Evolutionary conservation across 192 early-diverging fungal species (phyloP).

Genomic region (Pilobolus umbonatus): DNA sequence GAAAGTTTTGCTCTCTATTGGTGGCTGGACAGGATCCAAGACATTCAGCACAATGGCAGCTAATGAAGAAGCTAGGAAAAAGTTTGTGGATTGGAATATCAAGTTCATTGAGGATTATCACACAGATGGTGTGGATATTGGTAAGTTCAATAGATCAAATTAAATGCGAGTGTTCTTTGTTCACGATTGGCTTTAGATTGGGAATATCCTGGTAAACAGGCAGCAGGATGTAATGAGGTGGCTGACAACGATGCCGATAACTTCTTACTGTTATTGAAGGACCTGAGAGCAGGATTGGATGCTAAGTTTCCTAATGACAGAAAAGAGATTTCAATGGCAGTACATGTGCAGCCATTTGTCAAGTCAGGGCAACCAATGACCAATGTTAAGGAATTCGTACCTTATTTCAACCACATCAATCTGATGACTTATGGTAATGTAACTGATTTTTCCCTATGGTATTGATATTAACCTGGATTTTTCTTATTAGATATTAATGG

Average conservation of each 20-base stretch:
- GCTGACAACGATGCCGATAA: slow-evolving; percentile 50
- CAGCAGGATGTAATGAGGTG: slow-evolving; percentile 52
- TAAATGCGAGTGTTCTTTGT: slow-evolving; percentile 17
- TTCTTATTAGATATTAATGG: slow-evolving; percentile 37
- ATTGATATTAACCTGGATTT: neutral
- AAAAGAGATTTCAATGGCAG: slow-evolving; percentile 60
- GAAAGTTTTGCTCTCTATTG: slow-evolving; percentile 59
- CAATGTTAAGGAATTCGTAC: slow-evolving; percentile 48
- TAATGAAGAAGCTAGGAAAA: slow-evolving; percentile 42
- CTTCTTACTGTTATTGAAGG: slow-evolving; percentile 47
- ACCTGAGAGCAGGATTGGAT: slow-evolving; percentile 46
- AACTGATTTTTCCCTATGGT: neutral
- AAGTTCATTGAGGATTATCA: slow-evolving; percentile 48
- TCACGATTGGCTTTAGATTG: slow-evolving; percentile 41
- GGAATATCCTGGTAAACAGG: slow-evolving; percentile 59
- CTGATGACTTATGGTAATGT: slow-evolving; percentile 60
- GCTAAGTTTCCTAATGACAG: slow-evolving; percentile 30
- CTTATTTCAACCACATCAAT: slow-evolving; percentile 56
- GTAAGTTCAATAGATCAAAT: slow-evolving; percentile 23
- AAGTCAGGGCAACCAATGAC: slow-evolving; percentile 36
- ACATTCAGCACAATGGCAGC: slow-evolving; percentile 53
- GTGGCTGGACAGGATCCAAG: slow-evolving; percentile 76
- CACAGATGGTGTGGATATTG: slow-evolving; percentile 59
- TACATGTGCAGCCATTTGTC: slow-evolving; percentile 54
- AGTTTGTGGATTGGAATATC: slow-evolving; percentile 55